These are phyloP conservation scores for Lactarius sp. DNA, from an alignment of 768 basidiomycete genomes.

Conservation along the genomic window DNA sequence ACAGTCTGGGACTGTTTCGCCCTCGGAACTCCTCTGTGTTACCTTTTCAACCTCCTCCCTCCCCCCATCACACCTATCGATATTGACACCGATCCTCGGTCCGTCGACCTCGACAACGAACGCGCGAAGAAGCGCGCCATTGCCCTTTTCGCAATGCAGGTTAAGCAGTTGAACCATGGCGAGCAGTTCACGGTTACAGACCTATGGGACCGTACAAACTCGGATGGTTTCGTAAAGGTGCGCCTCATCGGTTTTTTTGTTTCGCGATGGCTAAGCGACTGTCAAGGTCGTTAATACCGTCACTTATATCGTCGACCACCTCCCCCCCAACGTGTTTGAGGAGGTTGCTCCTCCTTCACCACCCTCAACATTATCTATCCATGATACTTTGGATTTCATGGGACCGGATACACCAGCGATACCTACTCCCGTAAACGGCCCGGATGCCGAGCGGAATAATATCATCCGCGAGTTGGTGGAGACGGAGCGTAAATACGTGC, in stretches of 20 bases:
- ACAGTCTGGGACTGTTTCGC: conserved; percentile 94
- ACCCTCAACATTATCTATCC: conserved; percentile 43
- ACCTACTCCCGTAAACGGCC: conserved; percentile 47
- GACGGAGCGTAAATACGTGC: conserved; percentile 94
- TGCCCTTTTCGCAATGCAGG: conserved; percentile 86
- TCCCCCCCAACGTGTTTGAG: conserved; percentile 67
- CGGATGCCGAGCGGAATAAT: conserved; percentile 66
- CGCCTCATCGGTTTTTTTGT: conserved; percentile 27
- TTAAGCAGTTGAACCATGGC: conserved; percentile 64
- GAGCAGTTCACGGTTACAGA: conserved; percentile 90
- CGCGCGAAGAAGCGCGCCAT: conserved; percentile 87
- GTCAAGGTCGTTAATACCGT: conserved; percentile 84
- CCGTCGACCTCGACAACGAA: conserved; percentile 67
- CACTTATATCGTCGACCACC: conserved; percentile 71
- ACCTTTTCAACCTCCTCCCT: conserved; percentile 90
- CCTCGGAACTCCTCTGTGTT: conserved; percentile 89
- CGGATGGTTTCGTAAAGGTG: conserved; percentile 94
- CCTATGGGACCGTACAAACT: conserved; percentile 84
- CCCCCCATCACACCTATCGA: conserved; percentile 37
- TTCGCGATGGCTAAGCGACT: conserved; percentile 14
- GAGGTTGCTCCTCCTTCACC: conserved; percentile 52
- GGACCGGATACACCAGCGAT: conserved; percentile 39
- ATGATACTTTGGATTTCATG: conserved; percentile 58
- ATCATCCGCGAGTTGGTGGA: conserved; percentile 87
- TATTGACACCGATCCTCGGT: conserved; percentile 60